Base-by-base conservation (phyloP, 2,329 filamentous ascomycete genomes). In the Epicoccum sorghinum region DNA sequence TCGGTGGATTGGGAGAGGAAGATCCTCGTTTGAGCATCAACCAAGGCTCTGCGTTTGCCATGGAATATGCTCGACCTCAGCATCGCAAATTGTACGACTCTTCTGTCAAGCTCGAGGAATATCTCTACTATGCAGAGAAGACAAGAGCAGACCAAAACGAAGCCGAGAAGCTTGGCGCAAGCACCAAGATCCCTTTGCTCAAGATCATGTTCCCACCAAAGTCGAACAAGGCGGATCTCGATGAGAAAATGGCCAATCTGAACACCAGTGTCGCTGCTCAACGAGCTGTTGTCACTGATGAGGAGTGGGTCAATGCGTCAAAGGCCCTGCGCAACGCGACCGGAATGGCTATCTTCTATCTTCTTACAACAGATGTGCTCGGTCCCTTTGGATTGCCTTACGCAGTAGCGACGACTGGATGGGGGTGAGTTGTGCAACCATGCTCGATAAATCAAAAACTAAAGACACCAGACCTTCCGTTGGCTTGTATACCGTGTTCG, bases 331-430 rank as follows among this genome's bases (percentile, higher is more conserved):
- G 73, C 8, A 75, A 70, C 22, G 73, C 74, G 4, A 68, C 63
- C 8, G 47, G 32, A 47, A 55, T 69, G 41, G 57, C 59, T 14
- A 41, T 72, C 45, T 80, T 81, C 64, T 82, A 77, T 59, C 62
- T 79, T 33, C 78, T 79, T 50, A 79, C 77, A 1, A 79, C 77
- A 3, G 77, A 79, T 52, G 71, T 77, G 24, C 66, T 77, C 1
- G 75, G 75, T 4, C 73, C 73, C 1, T 75, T 64, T 57, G 67
- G 62, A 38, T 66, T 72, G 3, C 73, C 73, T 13, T 75, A 68
- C 64, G 68, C 71, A 24, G 47, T 50, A 12, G 47, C 47, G 13
- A 50, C 47, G 9, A 50, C 47, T 38, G 47, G 47, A 32, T 50
- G 40, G 47, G 47, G 47, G 47, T 44, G 33, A 39, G 39, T 29